phyloP scores from a whole-genome alignment of 495 filamentous ascomycete genomes.

The Thermochaetoides thermophila region DNA sequence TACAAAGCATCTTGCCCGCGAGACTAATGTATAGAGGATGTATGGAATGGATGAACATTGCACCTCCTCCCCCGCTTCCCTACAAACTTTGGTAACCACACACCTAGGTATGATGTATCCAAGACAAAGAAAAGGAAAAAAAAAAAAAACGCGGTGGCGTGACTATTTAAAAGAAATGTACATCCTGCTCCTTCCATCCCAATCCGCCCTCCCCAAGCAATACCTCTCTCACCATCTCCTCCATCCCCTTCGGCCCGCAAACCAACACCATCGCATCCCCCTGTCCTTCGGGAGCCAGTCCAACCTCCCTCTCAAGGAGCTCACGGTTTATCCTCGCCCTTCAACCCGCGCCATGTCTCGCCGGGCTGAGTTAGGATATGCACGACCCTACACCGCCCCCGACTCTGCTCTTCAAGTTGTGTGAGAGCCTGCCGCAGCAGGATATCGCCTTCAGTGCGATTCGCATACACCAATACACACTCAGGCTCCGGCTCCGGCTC shows the following conservation, averaged over 20 bases:
- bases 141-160: too few relatives aligned
- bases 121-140: background rate
- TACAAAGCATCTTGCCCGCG: too few relatives aligned
- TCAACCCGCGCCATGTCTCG: constrained; percentile 52
- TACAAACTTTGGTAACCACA: too few relatives aligned
- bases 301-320: constrained; percentile 48
- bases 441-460: constrained; percentile 70
- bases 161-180: constrained; percentile 81
- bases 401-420: constrained; percentile 34
- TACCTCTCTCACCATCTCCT: constrained; percentile 48
- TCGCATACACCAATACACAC: constrained; percentile 70
- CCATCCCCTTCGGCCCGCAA: constrained; percentile 71
- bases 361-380: constrained; percentile 57
- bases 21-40: too few relatives aligned
- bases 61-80: too few relatives aligned
- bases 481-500: constrained; percentile 23
- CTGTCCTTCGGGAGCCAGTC: constrained; percentile 20
- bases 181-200: constrained; percentile 67
- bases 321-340: constrained; percentile 51
- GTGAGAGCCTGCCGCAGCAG: constrained; percentile 69
- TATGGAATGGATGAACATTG: too few relatives aligned
- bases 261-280: constrained; percentile 54
- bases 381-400: constrained; percentile 46
- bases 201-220: constrained; percentile 49
- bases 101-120: too few relatives aligned